Evolutionary conservation across 495 filamentous ascomycete genomes (phyloP), one percentile per base, ranked within the genome.

Genomic region (Penicillium paxilli): DNA sequence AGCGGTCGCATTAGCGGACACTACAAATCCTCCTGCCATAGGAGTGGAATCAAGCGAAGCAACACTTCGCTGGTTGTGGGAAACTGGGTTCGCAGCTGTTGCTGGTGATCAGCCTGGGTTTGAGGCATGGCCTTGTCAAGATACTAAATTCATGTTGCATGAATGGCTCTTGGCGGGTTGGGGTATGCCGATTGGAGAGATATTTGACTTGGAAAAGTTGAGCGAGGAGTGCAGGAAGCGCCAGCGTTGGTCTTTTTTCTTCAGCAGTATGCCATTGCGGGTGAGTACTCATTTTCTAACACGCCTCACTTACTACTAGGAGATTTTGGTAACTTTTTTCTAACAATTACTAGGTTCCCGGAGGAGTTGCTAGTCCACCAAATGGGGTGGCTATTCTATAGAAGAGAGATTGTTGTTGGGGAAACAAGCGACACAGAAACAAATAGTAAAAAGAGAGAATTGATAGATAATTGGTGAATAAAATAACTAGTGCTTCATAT

Each of bases 181-280:
- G 58, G 58, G 52, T 1, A 55, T 50, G 24, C 58, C 58, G 14
- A 51, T 59, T 26, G 56, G 56, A 17, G 56, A 60, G 22, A 20
- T 60, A 8, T 60, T 51, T 33, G 54, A 60, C 41, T 32, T 56
- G 2, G 58, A 60, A 26, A 12, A 16, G 14, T 40, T 60, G 37
- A 50, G 33, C 12, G 37, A 49, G n/a, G 35, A 45, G 19, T 56
- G 52, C 20, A 42, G 22, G 20, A 22, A 49, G 21, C 37, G 11
- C 37, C 23, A 45, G 11, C 23, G 53, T 11, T 59, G 53, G 52
- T 52, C 48, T 8, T 60, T 60, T 35, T 60, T 56, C 32, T 60
- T 60, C 26, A 55, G 42, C 21, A 51, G 51, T 24, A 44, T 49
- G 17, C 55, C 55, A 22, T 26, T 58, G 11, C 37, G 35, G 14